Evolutionary conservation across 2,329 filamentous ascomycete species (phyloP).

Genomic region (Phaeosphaeria sp.): DNA sequence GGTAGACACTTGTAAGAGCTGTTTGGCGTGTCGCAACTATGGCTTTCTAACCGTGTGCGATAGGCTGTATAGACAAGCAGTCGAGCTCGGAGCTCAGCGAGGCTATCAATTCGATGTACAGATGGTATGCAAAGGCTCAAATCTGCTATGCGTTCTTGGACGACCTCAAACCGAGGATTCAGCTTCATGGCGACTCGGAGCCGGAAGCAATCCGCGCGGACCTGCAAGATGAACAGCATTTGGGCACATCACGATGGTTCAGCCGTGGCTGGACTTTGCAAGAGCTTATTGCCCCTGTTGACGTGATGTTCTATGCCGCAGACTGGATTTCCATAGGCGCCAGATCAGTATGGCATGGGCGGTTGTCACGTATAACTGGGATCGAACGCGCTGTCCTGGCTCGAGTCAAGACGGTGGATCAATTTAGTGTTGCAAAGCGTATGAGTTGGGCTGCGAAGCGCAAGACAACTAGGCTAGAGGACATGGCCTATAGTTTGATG

Average conservation of each 20-base stretch:
- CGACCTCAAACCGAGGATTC: conserved; percentile 1
- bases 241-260: conserved; percentile 17
- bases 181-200: background rate
- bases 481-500: conserved; percentile 35
- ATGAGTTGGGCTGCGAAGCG: conserved; percentile 10
- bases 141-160: conserved; percentile 15
- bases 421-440: conserved; percentile 1
- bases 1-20: conserved; percentile 20
- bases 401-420: background rate
- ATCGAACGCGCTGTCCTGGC: background rate
- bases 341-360: background rate
- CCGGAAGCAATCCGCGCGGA: background rate
- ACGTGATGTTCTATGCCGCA: conserved; percentile 12
- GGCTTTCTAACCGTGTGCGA: too few species aligned
- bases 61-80: conserved; percentile 17
- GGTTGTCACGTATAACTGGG: background rate
- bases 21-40: background rate
- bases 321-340: conserved; percentile 13
- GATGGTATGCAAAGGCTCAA: conserved; percentile 13
- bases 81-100: conserved; percentile 15
- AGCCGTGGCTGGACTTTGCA: conserved; percentile 10
- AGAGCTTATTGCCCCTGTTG: conserved; percentile 16
- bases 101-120: conserved; percentile 18
- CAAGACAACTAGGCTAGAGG: conserved; percentile 22
- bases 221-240: background rate